Conservation (phyloP, 192 early-diverging fungal species). For the Lobosporangium transversale region DNA sequence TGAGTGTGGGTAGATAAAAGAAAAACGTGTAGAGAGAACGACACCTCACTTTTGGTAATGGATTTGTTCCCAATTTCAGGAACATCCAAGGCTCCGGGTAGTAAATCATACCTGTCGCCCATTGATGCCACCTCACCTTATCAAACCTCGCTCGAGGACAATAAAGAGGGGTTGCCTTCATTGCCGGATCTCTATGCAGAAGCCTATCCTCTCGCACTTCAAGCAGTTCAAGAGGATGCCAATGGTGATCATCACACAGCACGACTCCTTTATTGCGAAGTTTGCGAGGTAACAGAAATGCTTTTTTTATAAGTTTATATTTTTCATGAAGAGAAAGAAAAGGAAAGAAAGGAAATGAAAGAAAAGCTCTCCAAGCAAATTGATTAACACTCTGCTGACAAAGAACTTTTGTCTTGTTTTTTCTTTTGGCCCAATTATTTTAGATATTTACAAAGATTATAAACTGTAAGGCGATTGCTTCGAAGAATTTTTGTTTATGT, state of each 20-base stretch:
- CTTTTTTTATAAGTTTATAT: too few species aligned
- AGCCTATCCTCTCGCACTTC: constrained; percentile 28
- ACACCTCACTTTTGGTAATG: constrained; percentile 8
- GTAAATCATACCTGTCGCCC: constrained; percentile 24
- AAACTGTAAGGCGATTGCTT: constrained; percentile 9
- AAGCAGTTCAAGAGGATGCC: constrained; percentile 44
- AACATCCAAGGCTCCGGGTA: constrained; percentile 21
- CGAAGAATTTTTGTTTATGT: background rate
- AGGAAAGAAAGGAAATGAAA: too few species aligned
- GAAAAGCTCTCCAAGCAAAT: too few species aligned
- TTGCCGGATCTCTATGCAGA: constrained; percentile 30
- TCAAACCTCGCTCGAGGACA: background rate
- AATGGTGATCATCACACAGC: constrained; percentile 51
- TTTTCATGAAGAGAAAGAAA: too few species aligned
- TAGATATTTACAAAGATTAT: constrained; percentile 28
- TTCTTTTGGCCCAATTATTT: too few species aligned
- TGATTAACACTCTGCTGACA: too few species aligned
- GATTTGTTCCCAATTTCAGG: constrained; percentile 31
- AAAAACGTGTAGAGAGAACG: too few species aligned
- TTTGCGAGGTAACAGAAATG: constrained; percentile 46
- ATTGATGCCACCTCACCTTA: constrained; percentile 10
- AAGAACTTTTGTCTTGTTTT: too few species aligned
- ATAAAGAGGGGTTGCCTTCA: background rate
- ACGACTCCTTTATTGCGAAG: constrained; percentile 41
- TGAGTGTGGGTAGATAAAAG: too few species aligned